Base-by-base conservation (phyloP, 805 yeast species). In the Candida maltosa region DNA sequence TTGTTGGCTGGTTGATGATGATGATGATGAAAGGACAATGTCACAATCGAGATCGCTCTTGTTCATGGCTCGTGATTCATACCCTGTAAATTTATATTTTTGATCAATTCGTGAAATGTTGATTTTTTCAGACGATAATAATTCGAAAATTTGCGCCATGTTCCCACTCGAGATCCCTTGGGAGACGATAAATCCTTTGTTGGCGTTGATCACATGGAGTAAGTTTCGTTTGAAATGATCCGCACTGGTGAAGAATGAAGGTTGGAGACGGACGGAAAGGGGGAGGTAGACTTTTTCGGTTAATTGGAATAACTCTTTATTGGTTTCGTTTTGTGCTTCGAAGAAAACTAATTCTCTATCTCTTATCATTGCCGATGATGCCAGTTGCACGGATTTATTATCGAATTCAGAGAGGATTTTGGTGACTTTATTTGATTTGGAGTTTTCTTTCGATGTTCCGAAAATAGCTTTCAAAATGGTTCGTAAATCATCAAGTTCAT, bases 31-130 rank as follows among this genome's bases (percentile, higher is more conserved):
- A 16, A 72, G 52, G 16, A 75, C 67, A 16, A 79, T 76, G 51
- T 76, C 95, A 52, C 79, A 82, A 48, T 73, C 87, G 32, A 75
- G 70, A 53, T 69, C 80, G 27, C 70, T 76, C 44, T 81, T 76
- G 41, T 86, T 94, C 26, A 85, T 73, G 14, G 76, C 65, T 42
- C 96, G 72, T 1, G 96, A 83, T 26, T 82, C 83, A 52, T 88
- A 89, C 9, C 86, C 81, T 23, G 70, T 66, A 34, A 75, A 67
- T 11, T 62, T 68, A 38, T 75, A 68, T 7, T 70, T 58, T 34
- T 73, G 72, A 45, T 84, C 86, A 16, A 84, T 68, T 29, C 82
- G 66, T 4, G 69, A 68, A 3, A 81, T 42, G 7, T 58, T 52
- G 4, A 80, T 43, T 11, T 56, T 51, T 4, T 57, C 49, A 5